Evolutionary conservation across 208 protist genomes (phyloP), one percentile per base, ranked within the genome.

Genomic region (Trypanosomatidae sp.): DNA sequence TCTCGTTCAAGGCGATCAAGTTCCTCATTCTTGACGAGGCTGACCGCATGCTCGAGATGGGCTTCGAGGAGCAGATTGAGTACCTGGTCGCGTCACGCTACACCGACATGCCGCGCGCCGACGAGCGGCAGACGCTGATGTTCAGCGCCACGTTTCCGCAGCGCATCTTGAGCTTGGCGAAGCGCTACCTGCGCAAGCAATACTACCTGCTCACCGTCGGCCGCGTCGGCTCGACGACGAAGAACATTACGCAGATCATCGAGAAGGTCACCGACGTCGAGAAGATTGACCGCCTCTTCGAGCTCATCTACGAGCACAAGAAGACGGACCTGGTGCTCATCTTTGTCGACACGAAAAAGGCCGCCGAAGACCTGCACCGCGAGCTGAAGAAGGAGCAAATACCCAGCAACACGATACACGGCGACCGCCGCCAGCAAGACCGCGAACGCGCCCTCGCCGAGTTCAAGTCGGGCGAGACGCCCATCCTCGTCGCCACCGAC

Each of bases 41-140:
- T 6, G 97, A 98, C 65, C 90, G 96, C 48, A 99, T 99, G 97
- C 75, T 99, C 21, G 97, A 99, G 71, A 98, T 99, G 96, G 97
- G 96, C 33, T 99, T 99, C 52, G 97, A 98, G 61, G 94, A 96
- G 52, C 96, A 98, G 74, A 98, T 99, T 56, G 90, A 97, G 49
- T 75, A 90, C 44, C 97, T 99, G 52, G 92, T 98, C 8, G 82
- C 92, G 2, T 71, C 96, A 21, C 61, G 70, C 30, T 87, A 86
- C 59, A 78, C 87, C 20, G 91, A 92, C 62, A 97, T 97, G 94
- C 87, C 87, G 0, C 44, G 38, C 6, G 64, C 92, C 15, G 77
- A 86, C 7, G 79, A 98, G 10, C 78, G 97, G 22, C 97, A 99
- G 66, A 99, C 97, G 25, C 78, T 99, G 15, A 97, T 99, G 92